Conservation (phyloP, 768 basidiomycete species). For the Dictyophora rubrovolvata region DNA sequence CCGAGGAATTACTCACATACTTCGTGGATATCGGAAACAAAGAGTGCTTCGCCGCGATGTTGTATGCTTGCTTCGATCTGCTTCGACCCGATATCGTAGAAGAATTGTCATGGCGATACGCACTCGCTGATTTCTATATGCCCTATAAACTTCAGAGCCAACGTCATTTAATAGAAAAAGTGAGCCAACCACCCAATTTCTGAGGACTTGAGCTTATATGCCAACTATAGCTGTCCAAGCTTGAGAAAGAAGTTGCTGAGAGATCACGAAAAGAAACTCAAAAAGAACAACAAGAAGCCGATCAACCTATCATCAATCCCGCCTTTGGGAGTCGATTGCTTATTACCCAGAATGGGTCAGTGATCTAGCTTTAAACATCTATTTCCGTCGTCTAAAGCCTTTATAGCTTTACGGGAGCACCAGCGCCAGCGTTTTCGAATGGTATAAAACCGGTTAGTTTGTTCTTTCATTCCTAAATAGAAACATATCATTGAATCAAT, state of each 20-base stretch:
- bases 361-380: not conserved
- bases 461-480: not conserved
- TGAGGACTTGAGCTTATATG: not conserved
- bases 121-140: slow-evolving; percentile 95
- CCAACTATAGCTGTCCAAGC: slow-evolving; percentile 44
- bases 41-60: slow-evolving; percentile 87
- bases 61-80: slow-evolving; percentile 94
- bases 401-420: slow-evolving; percentile 51
- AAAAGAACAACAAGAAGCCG: slow-evolving; percentile 84
- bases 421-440: slow-evolving; percentile 43
- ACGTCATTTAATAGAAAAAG: slow-evolving; percentile 69
- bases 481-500: slow-evolving; percentile 7
- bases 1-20: slow-evolving; percentile 90
- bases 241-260: slow-evolving; percentile 88
- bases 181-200: slow-evolving; percentile 17
- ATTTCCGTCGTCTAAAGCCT: not conserved
- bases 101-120: slow-evolving; percentile 94
- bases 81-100: slow-evolving; percentile 86
- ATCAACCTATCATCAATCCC: slow-evolving; percentile 82
- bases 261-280: slow-evolving; percentile 75
- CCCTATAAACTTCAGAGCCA: slow-evolving; percentile 88
- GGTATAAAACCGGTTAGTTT: slow-evolving; percentile 54
- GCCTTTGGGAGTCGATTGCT: slow-evolving; percentile 48
- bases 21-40: slow-evolving; percentile 99
- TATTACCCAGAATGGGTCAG: slow-evolving; percentile 60